Evolutionary conservation across 495 filamentous ascomycete species (phyloP), one percentile per base, ranked within the genome.

Genomic region (Darksidea phi): DNA sequence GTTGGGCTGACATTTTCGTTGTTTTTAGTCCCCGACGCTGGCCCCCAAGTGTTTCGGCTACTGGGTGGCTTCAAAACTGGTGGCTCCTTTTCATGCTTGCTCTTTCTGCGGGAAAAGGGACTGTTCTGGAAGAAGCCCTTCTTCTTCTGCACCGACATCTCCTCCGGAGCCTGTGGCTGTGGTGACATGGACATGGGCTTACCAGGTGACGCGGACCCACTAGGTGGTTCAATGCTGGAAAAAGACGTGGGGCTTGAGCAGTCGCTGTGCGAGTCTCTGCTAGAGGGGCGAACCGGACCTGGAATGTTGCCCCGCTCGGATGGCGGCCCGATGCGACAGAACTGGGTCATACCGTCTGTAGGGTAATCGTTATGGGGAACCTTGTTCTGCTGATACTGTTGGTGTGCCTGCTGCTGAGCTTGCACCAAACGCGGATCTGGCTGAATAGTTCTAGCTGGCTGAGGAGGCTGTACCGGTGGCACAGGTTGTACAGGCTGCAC

Each of bases 331-430:
- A 88, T 86, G 58, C 94, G 85, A 74, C 95, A 97, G 64, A 96
- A 89, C 88, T 97, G 96, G 1, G 94, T 97, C 95, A 97, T 97
- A 32, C 94, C 95, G 72, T 99, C 94, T 67, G 89, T 84, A 4
- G 93, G 94, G 70, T 96, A 96, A 18, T 91, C 89, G 65, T 97
- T 95, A 70, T 97, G 91, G 34, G 92, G 92, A 15, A 95, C 82
- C 23, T 87, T 82, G 78, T 60, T 82, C 17, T 82, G 76, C 51
- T 64, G 61, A 46, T 57, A 69, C 25, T 71, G 62, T 23, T 62
- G 60, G 24, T 66, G 63, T 15, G 57, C 67, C 42, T 54, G 66
- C 48, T 62, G 61, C 25, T 65, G 62, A 41, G 77, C 79, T 37
- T 79, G 76, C 46, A 69, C 52, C 18, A 70, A 63, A 21, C 67